Evolutionary conservation across 495 filamentous ascomycete species (phyloP), one percentile per base, ranked within the genome.

Genomic region (Talaromyces thailandensis): DNA sequence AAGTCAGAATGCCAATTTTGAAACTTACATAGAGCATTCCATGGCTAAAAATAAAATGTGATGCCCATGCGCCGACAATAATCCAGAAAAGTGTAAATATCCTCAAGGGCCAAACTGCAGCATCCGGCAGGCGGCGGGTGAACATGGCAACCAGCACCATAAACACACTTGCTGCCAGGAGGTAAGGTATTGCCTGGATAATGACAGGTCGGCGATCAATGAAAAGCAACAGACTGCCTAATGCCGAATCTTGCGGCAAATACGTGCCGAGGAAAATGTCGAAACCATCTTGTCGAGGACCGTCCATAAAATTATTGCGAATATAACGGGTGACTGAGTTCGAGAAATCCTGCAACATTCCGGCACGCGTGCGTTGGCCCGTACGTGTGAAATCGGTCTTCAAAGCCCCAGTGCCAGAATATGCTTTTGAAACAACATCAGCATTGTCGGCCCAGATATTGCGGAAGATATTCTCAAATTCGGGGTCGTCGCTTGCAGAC

Each of bases 381-480:
- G 88, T 89, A 11, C 94, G 86, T 3, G 94, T 98, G 63, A 96
- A 89, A 70, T 98, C 94, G 1, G 94, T 98, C 76, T 98, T 98
- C 74, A 97, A 79, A 31, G 94, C 94, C 6, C 94, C 94, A 5
- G 94, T 97, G 48, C 94, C 94, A 9, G 93, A 92, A 70, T 98
- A 98, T 1, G 89, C 84, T 63, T 88, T 88, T 25, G 91, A 93
- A 24, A 98, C 94, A 16, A 91, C 88, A 68, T 98, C 94, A 25
- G 94, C 94, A 71, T 98, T 98, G 74, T 98, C 94, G 35, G 94
- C 94, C 94, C 94, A 98, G 32, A 96, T 80, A 70, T 97, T 96
- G 21, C 93, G 88, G 82, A 96, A 98, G 32, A 96, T 72, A 66
- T 86, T 75, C 70, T 94, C 92, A 69, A 98, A 98, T 5, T 79